These are phyloP conservation scores for Xylariaceae sp. DNA, from an alignment of 2,329 filamentous ascomycete genomes.

Conservation along the genomic window DNA sequence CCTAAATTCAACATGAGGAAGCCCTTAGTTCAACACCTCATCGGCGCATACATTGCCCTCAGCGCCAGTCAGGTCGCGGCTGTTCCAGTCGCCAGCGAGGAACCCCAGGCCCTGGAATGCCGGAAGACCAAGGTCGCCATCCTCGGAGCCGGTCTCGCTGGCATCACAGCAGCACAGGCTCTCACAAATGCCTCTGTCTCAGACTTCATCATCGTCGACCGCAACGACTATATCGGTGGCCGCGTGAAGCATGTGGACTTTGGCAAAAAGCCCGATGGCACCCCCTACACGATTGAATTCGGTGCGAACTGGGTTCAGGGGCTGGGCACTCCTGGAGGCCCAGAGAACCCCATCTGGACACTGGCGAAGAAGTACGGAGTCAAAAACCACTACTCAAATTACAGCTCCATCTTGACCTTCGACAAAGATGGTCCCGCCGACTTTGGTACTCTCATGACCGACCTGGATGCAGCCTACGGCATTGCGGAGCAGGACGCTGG, in stretches of 20 bases:
- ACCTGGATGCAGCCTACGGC: conserved; percentile 44
- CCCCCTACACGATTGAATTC: conserved; percentile 55
- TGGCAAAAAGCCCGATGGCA: conserved; percentile 44
- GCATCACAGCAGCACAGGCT: conserved; percentile 60
- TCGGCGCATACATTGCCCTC: conserved; percentile 11
- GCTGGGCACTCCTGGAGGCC: conserved; percentile 28
- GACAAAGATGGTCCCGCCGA: conserved; percentile 51
- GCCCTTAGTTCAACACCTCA: neutral
- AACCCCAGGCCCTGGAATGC: conserved; percentile 15
- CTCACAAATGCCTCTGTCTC: conserved; percentile 54
- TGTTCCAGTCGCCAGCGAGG: conserved; percentile 4
- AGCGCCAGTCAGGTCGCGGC: conserved; percentile 3
- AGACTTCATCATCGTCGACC: conserved; percentile 62
- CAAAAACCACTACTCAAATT: conserved; percentile 53
- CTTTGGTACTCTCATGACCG: conserved; percentile 45
- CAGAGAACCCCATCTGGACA: conserved; percentile 59
- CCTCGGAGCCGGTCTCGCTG: conserved; percentile 55
- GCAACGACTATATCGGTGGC: conserved; percentile 57
- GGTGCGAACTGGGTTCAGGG: conserved; percentile 60
- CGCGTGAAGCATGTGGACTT: conserved; percentile 55
- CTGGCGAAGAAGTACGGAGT: conserved; percentile 55
- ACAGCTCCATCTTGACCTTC: conserved; percentile 53
- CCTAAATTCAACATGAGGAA: conserved; percentile 6
- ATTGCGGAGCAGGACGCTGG: conserved; percentile 49
- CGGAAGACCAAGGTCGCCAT: conserved; percentile 38